Percentiles rank a stretch among this genome's conserved stretches.
Evolutionary conservation across 2,329 filamentous ascomycete species (phyloP).

Genomic region (Curvularia spicifera): DNA sequence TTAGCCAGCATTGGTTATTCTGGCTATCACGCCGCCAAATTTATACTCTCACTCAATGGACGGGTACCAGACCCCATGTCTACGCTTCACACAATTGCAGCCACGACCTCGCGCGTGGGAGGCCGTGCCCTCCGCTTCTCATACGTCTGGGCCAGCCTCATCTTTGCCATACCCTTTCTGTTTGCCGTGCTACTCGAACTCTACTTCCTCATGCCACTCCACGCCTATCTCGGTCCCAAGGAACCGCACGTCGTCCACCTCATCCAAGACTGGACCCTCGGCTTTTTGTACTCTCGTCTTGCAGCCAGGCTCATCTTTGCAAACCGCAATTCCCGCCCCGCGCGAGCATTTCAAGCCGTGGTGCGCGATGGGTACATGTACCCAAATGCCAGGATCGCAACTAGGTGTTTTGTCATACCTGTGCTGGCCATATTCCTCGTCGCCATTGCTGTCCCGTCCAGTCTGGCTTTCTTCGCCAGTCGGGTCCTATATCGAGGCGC

Average conservation of each 20-base stretch:
- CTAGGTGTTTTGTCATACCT: conserved; percentile 85
- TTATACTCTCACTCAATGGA: conserved; percentile 33
- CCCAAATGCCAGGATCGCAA: conserved; percentile 80
- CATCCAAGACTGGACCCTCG: conserved; percentile 92
- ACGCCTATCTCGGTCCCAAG: conserved; percentile 67
- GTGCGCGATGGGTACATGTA: conserved; percentile 73
- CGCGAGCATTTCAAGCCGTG: conserved; percentile 75
- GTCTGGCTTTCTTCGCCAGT: conserved; percentile 62
- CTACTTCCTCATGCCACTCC: conserved; percentile 84
- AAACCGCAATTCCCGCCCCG: conserved; percentile 72
- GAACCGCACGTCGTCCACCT: conserved; percentile 77
- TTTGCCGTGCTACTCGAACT: conserved; percentile 83
- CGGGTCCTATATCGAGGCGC: conserved; percentile 45
- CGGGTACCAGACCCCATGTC: conserved; percentile 41
- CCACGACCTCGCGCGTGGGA: conserved; percentile 36
- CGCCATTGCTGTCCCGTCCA: conserved; percentile 70
- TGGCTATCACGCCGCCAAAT: conserved; percentile 58
- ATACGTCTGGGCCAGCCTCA: conserved; percentile 78
- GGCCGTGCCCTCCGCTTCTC: conserved; percentile 59
- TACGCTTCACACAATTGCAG: conserved; percentile 36
- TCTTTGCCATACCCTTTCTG: conserved; percentile 80
- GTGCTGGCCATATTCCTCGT: conserved; percentile 65
- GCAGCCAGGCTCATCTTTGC: conserved; percentile 71
- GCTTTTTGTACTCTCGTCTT: conserved; percentile 87
- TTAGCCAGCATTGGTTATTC: conserved; percentile 72